Conservation (phyloP, 495 filamentous ascomycete species). For the Penicillium herquei region DNA sequence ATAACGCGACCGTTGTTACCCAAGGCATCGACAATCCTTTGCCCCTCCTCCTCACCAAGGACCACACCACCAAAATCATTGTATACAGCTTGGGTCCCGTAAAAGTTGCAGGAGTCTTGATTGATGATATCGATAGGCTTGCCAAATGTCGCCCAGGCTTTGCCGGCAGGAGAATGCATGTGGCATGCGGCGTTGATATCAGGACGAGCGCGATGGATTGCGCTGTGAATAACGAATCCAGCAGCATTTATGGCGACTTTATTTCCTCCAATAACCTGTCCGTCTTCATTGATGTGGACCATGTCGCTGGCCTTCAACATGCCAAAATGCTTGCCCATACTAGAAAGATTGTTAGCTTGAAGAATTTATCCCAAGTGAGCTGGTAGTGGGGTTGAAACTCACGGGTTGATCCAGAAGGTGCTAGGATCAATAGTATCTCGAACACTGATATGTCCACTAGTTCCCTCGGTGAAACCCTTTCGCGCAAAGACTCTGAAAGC, state of each 20-base stretch:
- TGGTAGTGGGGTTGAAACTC: no score
- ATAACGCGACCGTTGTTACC: no score
- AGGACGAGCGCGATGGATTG: constrained; percentile 21
- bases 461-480: constrained; percentile 61
- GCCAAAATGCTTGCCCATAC: constrained; percentile 22
- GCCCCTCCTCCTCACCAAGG: constrained; percentile 47
- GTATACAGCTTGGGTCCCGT: constrained; percentile 52
- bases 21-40: constrained; percentile 39
- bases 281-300: constrained; percentile 23
- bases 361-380: no score
- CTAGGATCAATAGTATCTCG: constrained; percentile 16
- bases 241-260: constrained; percentile 50
- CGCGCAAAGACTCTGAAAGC: constrained; percentile 58
- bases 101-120: constrained; percentile 52
- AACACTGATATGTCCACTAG: constrained; percentile 64
- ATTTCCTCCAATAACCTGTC: constrained; percentile 40
- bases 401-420: no score
- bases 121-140: constrained; percentile 32
- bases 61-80: constrained; percentile 55
- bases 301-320: constrained; percentile 33
- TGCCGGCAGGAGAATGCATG: constrained; percentile 24
- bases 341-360: no score
- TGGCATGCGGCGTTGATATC: constrained; percentile 35
- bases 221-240: constrained; percentile 54
- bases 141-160: constrained; percentile 27